Percentiles rank a stretch among this genome's conserved stretches.
Conservation (phyloP, 768 basidiomycete species). For the Pisolithus orientalis region DNA sequence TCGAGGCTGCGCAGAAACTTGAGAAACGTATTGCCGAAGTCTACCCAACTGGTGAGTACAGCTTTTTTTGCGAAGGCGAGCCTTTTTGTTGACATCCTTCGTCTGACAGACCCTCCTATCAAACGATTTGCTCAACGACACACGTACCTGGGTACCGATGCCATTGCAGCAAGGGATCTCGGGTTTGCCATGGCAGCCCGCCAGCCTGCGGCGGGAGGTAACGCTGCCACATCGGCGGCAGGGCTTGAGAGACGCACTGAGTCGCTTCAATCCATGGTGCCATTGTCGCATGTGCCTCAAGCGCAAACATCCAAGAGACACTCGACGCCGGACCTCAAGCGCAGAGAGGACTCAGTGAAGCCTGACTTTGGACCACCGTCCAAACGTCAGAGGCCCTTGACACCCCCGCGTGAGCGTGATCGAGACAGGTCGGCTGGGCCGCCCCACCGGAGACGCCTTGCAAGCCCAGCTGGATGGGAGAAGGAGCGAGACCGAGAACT, state of each 20-base stretch:
- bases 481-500: constrained; percentile 39
- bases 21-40: constrained; percentile 85
- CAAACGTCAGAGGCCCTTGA: constrained; percentile 41
- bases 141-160: constrained; percentile 66
- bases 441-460: constrained; percentile 33
- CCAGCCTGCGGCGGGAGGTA: constrained; percentile 15
- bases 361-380: constrained; percentile 34
- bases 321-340: constrained; percentile 31
- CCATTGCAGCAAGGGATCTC: constrained; percentile 83
- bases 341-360: constrained; percentile 37
- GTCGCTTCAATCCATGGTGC: constrained; percentile 28
- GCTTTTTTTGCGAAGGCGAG: background rate
- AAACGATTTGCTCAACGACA: constrained; percentile 88
- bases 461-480: constrained; percentile 37
- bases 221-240: constrained; percentile 10
- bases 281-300: constrained; percentile 21
- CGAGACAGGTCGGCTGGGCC: constrained; percentile 36
- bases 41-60: constrained; percentile 69
- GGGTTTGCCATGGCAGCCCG: constrained; percentile 58
- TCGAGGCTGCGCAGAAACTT: constrained; percentile 81
- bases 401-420: constrained; percentile 46
- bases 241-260: constrained; percentile 32
- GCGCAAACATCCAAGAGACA: constrained; percentile 24
- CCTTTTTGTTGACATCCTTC: background rate
- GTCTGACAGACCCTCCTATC: constrained; percentile 68